Evolutionary conservation across 164 flowering plant genomes (phyloP), one percentile per base, ranked within the genome.

Genomic region (Platanus orientalis): DNA sequence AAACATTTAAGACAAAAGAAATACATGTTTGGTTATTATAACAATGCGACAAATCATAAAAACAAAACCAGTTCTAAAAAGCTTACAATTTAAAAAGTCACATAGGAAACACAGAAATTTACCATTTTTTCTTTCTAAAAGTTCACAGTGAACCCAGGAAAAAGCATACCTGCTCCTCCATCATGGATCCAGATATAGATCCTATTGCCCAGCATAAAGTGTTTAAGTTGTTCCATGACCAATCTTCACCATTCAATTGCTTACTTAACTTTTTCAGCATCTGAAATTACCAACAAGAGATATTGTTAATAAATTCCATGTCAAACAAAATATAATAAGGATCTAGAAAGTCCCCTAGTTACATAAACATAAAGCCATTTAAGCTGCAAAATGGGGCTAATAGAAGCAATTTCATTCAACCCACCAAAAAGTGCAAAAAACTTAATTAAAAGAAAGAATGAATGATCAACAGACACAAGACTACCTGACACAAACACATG

Each of bases 201-300:
- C 99, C 99, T 54, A 95, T 95, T 26, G 99, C 99, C 99, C 99
- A 95, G 71, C 99, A 95, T 63, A 95, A 66, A 4, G 99, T 95
- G 74, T 92, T 95, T 34, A 95, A 75, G 65, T 90, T 95, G 78
- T 95, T 95, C 99, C 99, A 95, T 3, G 89, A 73, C 97, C 99
- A 95, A 75, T 95, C 99, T 69, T 92, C 97, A 54, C 99, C 99
- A 80, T 78, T 82, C 68, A 95, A 68, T 70, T 92, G 99, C 64
- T 82, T 88, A 49, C 79, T 87, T 57, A 95, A 69, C 74, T 92
- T 95, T 67, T 70, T 83, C 75, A 95, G 75, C 99, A 95, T 95
- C 99, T 95, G 71, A 20, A 39, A 58, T 25, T 45, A 39, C 26
- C 48, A 67, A 9, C 44, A 40, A 65, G 57, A 21, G 30, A 57